Base-by-base conservation (phyloP, 179 eudicot genomes). In the Actinidia arguta region DNA sequence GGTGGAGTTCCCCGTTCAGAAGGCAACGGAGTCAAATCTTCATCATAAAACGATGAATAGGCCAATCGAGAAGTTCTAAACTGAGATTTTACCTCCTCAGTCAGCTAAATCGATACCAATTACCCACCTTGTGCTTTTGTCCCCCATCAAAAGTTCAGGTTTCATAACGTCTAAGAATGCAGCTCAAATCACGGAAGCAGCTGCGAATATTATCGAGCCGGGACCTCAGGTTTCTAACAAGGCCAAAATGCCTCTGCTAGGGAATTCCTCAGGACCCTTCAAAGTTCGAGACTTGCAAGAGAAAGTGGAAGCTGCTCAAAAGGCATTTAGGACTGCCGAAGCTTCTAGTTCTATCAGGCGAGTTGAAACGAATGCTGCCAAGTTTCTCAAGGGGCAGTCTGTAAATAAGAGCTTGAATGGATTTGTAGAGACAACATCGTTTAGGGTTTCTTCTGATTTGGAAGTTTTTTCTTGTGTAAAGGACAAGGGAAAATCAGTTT, bases 121-220 rank as follows among this genome's bases (percentile, higher is more conserved):
- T 42, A 82, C 95, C 67, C 97, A 92, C 80, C 92, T 90, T 85
- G 90, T 91, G 85, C 89, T 95, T 81, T 82, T 95, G 82, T 95
- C 99, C 78, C 99, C 99, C 75, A 93, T 95, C 77, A 95, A 93
- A 82, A 91, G 91, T 85, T 97, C 98, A 25, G 98, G 96, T 18
- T 95, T 93, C 75, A 78, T 95, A 50, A 95, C 91, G 36, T 86
- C 96, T 62, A 92, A 91, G 81, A 90, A 93, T 87, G 91, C 94
- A 55, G 91, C 92, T 51, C 93, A 89, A 75, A 86, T 93, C 64
- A 88, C 95, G 92, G 98, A 95, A 83, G 93, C 93, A 66, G 94
- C 98, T 85, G 84, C 98, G 64, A 95, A 90, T 81, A 92, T 96
- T 54, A 89, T 92, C 59, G 95, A 90, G 61, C 91, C 93, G 83